Evolutionary conservation across 2,329 filamentous ascomycete species (phyloP).

Genomic region (Colletotrichum gloeosporioides): DNA sequence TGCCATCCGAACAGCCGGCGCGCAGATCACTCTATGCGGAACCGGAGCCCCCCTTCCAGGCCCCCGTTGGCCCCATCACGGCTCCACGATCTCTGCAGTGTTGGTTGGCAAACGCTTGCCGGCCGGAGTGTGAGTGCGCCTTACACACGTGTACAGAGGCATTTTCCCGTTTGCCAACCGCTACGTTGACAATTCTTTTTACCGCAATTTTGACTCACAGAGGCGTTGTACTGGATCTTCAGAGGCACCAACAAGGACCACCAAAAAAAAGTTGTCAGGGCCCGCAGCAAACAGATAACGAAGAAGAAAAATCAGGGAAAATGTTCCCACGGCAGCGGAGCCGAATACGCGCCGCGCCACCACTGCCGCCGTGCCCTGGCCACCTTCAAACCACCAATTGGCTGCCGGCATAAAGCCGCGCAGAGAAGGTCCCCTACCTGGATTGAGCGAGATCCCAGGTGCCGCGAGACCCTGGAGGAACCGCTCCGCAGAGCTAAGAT

Average conservation of each 20-base stretch:
- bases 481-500: neutral
- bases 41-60: neutral
- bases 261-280: neutral
- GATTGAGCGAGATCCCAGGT: neutral
- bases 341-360: neutral
- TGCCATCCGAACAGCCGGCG: conserved; percentile 5
- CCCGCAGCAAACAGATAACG: neutral
- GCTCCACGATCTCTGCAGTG: neutral
- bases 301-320: neutral
- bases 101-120: neutral
- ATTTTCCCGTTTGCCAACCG: neutral
- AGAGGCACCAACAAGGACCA: neutral
- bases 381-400: neutral
- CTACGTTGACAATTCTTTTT: neutral
- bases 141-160: neutral
- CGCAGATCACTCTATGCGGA: conserved; percentile 15
- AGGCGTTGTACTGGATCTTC: neutral
- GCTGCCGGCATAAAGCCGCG: neutral
- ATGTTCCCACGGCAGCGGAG: neutral
- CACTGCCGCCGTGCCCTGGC: neutral
- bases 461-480: neutral
- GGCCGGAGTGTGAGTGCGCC: neutral
- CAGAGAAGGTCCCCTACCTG: neutral
- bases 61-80: neutral
- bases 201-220: neutral